A percentile compares a stretch with the other conserved stretches of the same genome.
Evolutionary conservation across 805 yeast genomes (phyloP).

Genomic region (Nakazawaea populi): DNA sequence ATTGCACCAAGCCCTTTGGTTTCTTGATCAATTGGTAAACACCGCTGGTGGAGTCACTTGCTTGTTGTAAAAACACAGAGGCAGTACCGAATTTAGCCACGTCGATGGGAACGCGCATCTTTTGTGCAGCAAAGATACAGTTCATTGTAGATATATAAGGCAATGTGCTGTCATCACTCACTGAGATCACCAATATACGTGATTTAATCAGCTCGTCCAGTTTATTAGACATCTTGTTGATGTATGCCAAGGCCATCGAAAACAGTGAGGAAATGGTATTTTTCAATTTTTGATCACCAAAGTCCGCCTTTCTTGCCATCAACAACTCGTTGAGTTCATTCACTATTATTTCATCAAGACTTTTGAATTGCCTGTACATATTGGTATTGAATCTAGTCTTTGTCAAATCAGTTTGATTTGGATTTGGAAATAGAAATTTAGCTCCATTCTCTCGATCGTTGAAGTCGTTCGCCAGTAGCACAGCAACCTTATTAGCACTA

Average conservation of each 20-base stretch:
- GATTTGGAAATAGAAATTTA: slow-evolving; percentile 58
- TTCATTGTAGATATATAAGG: slow-evolving; percentile 94
- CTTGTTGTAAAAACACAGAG: slow-evolving; percentile 88
- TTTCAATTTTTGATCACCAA: slow-evolving; percentile 27
- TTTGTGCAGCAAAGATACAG: slow-evolving; percentile 92
- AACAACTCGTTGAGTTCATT: slow-evolving; percentile 48
- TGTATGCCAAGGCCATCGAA: slow-evolving; percentile 74
- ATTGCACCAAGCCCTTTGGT: slow-evolving; percentile 77
- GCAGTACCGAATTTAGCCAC: slow-evolving; percentile 73
- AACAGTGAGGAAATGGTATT: slow-evolving; percentile 71
- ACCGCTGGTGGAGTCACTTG: slow-evolving; percentile 92
- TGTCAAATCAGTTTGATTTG: slow-evolving; percentile 9
- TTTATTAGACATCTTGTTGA: slow-evolving; percentile 51
- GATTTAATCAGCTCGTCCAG: slow-evolving; percentile 48
- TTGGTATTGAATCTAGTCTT: slow-evolving; percentile 38
- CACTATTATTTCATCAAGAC: slow-evolving; percentile 70
- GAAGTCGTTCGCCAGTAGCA: slow-evolving; percentile 58
- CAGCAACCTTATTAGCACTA: slow-evolving; percentile 77
- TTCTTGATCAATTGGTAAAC: slow-evolving; percentile 66
- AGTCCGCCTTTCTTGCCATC: slow-evolving; percentile 21
- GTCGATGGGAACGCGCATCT: slow-evolving; percentile 83
- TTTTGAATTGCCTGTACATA: slow-evolving; percentile 82
- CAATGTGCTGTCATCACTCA: slow-evolving; percentile 68
- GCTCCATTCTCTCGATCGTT: slow-evolving; percentile 41
- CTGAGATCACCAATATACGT: slow-evolving; percentile 54